Conservation (phyloP, 495 filamentous ascomycete species). For the Pyrenula massariospora region DNA sequence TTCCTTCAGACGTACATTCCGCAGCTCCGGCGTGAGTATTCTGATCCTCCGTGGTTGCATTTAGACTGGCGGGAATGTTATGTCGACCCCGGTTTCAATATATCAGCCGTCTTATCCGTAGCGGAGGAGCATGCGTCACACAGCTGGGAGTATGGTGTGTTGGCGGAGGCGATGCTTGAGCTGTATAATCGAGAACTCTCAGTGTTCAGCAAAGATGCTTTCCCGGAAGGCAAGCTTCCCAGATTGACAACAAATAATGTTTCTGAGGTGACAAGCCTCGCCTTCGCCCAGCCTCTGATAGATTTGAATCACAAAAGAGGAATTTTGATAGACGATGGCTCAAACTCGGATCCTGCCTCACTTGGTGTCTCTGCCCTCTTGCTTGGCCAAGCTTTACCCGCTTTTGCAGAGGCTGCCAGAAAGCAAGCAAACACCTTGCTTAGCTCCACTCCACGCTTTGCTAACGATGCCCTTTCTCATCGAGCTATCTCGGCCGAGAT, state of each 20-base stretch:
- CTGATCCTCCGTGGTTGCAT: too few species aligned
- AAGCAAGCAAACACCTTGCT: conserved; percentile 30
- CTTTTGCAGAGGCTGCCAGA: conserved; percentile 21
- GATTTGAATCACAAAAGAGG: conserved; percentile 17
- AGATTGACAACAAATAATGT: conserved; percentile 5
- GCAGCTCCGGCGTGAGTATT: too few species aligned
- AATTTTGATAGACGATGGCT: conserved; percentile 4
- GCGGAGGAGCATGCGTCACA: conserved; percentile 2
- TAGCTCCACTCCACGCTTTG: conserved; percentile 26
- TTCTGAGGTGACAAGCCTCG: conserved; percentile 21
- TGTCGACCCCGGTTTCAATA: background rate
- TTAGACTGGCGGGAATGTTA: too few species aligned
- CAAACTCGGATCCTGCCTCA: conserved; percentile 25
- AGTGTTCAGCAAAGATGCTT: conserved; percentile 31
- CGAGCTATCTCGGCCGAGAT: conserved; percentile 29
- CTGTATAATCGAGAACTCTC: conserved; percentile 25
- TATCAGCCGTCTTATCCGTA: background rate
- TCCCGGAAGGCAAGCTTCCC: conserved; percentile 27
- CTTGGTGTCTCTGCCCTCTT: conserved; percentile 33
- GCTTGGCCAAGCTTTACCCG: conserved; percentile 24
- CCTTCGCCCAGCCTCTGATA: conserved; percentile 18
- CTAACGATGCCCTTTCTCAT: conserved; percentile 40
- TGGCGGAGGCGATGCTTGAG: conserved; percentile 35
- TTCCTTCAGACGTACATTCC: too few species aligned
- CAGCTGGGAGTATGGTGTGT: conserved; percentile 37